Evolutionary conservation across 2,329 filamentous ascomycete species (phyloP), one percentile per base, ranked within the genome.

Genomic region (Penicillium aurantiogriseum): DNA sequence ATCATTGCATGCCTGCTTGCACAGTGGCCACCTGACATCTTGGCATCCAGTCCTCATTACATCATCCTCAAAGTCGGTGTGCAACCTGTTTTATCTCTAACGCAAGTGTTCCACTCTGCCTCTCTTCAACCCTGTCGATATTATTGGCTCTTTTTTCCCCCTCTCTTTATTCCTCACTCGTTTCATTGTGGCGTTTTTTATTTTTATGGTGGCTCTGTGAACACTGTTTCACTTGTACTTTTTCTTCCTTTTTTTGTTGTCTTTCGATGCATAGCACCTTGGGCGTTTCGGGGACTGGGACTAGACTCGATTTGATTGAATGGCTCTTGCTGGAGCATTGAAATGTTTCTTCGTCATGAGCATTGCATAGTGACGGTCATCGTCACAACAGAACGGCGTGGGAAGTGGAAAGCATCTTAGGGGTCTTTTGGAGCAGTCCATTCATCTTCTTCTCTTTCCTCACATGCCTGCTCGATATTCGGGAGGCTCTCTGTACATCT

Each of bases 251-350:
- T 52, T 31, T 53, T 64, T 61, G 61, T 66, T 63, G 61, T 71
- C 66, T 67, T 72, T 63, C 62, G 69, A 69, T 70, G 70, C 70
- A 73, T 73, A 72, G 70, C 70, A 71, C 69, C 61, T 69, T 64
- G 65, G 70, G 70, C 70, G 70, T 73, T 72, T 66, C 55, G 59
- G 65, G 68, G 68, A 67, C 65, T 65, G 62, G 68, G 68, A 68
- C 69, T 72, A 71, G 69, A 71, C 66, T 72, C 65, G 68, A 61
- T 68, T 69, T 71, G 67, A 67, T 66, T 69, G 65, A 67, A 67
- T 67, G 64, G 65, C 67, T 67, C 57, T 60, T 55, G 50, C 62
- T 57, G 66, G 64, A 69, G 66, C 62, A 67, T 61, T 68, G 64
- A 71, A 66, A 67, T 67, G 71, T 72, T 67, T 73, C 67, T 67